phyloP scores from a whole-genome alignment of 139 green algal genomes.

The Coelastrella sp. region DNA sequence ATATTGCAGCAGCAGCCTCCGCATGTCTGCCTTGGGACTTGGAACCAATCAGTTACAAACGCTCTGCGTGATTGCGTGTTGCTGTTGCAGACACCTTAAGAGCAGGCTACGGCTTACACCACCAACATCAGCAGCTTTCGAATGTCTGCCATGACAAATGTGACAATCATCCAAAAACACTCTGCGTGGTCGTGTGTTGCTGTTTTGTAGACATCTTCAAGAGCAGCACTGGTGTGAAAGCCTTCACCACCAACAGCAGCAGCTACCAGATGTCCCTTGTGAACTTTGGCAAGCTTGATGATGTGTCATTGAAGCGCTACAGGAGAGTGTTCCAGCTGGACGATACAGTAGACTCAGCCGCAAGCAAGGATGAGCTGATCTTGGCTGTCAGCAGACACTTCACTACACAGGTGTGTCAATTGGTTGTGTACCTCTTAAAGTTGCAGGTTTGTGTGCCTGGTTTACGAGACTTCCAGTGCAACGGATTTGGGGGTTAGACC shows the following conservation, averaged over 20 bases:
- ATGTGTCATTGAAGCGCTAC: constrained; percentile 65
- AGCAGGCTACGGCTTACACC: no score
- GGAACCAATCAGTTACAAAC: no score
- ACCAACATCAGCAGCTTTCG: background rate
- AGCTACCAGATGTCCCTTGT: constrained; percentile 43
- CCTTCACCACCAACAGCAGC: background rate
- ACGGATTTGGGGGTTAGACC: no score
- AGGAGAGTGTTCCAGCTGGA: constrained; percentile 62
- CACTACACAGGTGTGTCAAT: constrained; percentile 49
- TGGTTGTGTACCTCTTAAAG: no score
- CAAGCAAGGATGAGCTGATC: constrained; percentile 64
- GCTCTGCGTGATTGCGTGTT: no score
- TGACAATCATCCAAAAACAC: no score
- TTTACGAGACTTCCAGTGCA: no score
- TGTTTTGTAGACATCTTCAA: constrained; percentile 22
- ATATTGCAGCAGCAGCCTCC: no score
- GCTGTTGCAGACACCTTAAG: no score
- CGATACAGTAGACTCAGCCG: background rate
- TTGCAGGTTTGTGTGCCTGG: no score
- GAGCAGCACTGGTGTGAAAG: background rate
- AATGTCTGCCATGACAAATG: background rate
- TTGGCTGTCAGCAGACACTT: constrained; percentile 63
- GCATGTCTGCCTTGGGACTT: no score
- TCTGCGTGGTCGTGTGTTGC: no score
- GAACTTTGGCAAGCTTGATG: constrained; percentile 78